phyloP scores from a whole-genome alignment of 1,139 yeast genomes.

The Scheffersomyces illinoinensis region DNA sequence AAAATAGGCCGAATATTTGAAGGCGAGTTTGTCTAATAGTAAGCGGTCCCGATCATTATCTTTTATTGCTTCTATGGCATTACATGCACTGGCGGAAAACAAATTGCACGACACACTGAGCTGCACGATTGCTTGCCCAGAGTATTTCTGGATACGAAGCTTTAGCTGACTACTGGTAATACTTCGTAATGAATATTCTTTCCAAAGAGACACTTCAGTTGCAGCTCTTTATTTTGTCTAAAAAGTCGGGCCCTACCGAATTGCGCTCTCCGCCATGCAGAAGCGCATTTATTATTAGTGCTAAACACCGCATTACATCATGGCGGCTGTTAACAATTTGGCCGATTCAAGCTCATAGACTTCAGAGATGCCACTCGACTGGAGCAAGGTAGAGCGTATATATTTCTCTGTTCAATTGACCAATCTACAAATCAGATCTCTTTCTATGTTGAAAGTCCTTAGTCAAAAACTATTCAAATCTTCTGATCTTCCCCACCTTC shows the following conservation, averaged over 20 bases:
- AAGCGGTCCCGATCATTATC: not conserved
- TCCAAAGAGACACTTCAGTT: not conserved
- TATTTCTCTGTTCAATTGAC: not conserved
- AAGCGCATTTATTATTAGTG: not conserved
- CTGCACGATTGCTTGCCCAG: not conserved
- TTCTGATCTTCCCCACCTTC: not conserved
- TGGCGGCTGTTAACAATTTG: not conserved
- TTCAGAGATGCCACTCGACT: not conserved
- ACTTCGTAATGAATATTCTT: too few species aligned
- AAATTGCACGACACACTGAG: not conserved
- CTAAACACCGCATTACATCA: too few species aligned
- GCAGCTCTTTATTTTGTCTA: too few species aligned
- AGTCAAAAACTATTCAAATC: not conserved
- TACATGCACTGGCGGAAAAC: not conserved
- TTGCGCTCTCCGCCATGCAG: not conserved
- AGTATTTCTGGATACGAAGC: too few species aligned
- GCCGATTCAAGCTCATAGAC: not conserved
- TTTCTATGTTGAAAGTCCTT: not conserved
- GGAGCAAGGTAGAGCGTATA: not conserved
- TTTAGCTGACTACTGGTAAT: not conserved
- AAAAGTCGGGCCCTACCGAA: not conserved
- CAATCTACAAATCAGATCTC: not conserved
- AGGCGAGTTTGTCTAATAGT: too few species aligned
- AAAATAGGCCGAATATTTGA: too few species aligned
- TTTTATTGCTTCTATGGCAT: not conserved